Percentiles rank a stretch among this genome's conserved stretches.
These are phyloP conservation scores for Collybia sordida DNA, from an alignment of 768 basidiomycete species.

Conservation along the genomic window DNA sequence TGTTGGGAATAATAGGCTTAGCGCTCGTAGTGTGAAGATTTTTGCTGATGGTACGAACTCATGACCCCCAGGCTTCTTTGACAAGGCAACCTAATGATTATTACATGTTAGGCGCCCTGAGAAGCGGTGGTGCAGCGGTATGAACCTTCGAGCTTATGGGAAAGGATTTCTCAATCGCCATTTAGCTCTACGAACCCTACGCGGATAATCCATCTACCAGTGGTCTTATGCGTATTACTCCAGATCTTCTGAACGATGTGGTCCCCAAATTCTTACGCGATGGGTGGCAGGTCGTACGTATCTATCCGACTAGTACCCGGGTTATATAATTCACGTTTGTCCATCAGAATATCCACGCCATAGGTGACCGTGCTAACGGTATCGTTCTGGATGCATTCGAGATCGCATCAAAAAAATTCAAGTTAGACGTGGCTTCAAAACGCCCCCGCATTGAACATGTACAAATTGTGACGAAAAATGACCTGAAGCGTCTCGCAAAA, in stretches of 20 bases:
- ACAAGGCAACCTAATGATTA: slow-evolving; percentile 9
- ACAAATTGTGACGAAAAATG: slow-evolving; percentile 60
- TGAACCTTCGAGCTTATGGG: not conserved
- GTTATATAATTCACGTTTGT: not conserved
- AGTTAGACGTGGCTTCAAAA: slow-evolving; percentile 45
- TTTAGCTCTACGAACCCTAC: slow-evolving; percentile 63
- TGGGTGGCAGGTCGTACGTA: slow-evolving; percentile 72
- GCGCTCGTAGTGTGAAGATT: slow-evolving; percentile 60
- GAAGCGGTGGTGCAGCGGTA: slow-evolving; percentile 72
- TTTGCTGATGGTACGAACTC: slow-evolving; percentile 45
- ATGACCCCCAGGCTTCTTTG: not conserved
- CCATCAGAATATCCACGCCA: slow-evolving; percentile 64
- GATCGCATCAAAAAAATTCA: slow-evolving; percentile 35
- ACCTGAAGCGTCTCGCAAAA: slow-evolving; percentile 58
- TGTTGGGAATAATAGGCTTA: slow-evolving; percentile 48
- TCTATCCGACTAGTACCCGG: not conserved
- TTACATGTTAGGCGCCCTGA: slow-evolving; percentile 51
- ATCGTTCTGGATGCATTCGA: slow-evolving; percentile 70
- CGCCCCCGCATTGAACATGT: slow-evolving; percentile 75
- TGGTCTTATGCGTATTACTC: slow-evolving; percentile 59
- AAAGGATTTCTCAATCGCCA: not conserved
- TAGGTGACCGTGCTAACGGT: slow-evolving; percentile 72
- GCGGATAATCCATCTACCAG: slow-evolving; percentile 57
- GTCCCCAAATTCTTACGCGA: slow-evolving; percentile 57
- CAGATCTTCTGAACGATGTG: slow-evolving; percentile 48